A percentile compares a stretch with the other conserved stretches of the same genome.
phyloP scores from a whole-genome alignment of 208 protist species.

The Lotmaria passim region DNA sequence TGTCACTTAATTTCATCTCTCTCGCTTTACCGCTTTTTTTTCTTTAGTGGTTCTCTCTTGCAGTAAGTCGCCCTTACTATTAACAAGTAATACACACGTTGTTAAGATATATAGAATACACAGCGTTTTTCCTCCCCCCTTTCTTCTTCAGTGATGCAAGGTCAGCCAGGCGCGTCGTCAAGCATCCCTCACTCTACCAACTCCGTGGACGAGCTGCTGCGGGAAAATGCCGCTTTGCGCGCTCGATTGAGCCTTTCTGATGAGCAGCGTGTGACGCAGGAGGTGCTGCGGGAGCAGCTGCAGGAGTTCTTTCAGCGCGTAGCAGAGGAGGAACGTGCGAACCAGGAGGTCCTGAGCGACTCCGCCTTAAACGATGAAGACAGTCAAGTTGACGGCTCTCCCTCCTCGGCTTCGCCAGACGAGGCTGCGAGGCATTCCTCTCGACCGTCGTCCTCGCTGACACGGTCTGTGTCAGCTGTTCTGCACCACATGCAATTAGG shows the following conservation, averaged over 20 bases:
- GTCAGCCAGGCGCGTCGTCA: neutral
- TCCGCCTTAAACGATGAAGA: slow-evolving; percentile 6
- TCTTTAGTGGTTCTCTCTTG: too few relatives aligned
- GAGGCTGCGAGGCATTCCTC: neutral
- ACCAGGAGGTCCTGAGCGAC: slow-evolving; percentile 3
- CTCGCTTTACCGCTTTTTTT: too few relatives aligned
- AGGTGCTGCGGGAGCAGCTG: slow-evolving; percentile 56
- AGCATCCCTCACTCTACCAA: neutral
- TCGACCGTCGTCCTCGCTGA: slow-evolving; percentile 3
- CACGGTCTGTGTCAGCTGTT: slow-evolving; percentile 15
- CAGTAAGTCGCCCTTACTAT: too few relatives aligned
- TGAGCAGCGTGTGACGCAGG: slow-evolving; percentile 58
- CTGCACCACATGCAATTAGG: slow-evolving; percentile 45
- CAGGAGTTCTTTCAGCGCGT: slow-evolving; percentile 62
- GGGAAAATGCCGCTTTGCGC: slow-evolving; percentile 61
- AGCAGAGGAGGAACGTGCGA: slow-evolving; percentile 23
- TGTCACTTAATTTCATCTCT: too few relatives aligned
- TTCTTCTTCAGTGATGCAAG: slow-evolving; percentile 3
- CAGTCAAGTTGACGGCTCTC: slow-evolving; percentile 3
- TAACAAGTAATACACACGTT: too few relatives aligned
- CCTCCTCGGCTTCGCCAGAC: neutral
- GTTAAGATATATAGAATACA: too few relatives aligned
- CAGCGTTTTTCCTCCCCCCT: slow-evolving; percentile 12
- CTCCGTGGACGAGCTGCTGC: slow-evolving; percentile 47
- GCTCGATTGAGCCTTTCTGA: slow-evolving; percentile 47